phyloP scores from a whole-genome alignment of 805 yeast species.

The Maudiozyma pseudohumilis region DNA sequence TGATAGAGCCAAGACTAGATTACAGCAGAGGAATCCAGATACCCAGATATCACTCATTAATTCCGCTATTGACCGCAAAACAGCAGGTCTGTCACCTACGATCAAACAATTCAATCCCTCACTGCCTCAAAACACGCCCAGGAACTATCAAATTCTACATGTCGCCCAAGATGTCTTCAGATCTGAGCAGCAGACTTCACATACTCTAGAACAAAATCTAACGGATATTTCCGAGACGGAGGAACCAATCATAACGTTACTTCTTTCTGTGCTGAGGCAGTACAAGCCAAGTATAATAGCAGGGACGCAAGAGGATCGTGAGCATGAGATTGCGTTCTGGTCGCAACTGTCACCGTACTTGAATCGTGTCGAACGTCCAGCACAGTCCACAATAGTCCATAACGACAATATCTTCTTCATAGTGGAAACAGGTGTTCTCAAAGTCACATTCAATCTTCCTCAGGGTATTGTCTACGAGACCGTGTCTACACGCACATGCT shows the following conservation, averaged over 20 bases:
- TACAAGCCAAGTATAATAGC: constrained; percentile 23
- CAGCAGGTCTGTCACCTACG: not conserved
- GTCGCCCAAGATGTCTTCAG: constrained; percentile 31
- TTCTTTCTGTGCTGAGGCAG: constrained; percentile 22
- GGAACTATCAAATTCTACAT: constrained; percentile 32
- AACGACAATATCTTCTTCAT: constrained; percentile 37
- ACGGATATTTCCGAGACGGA: constrained; percentile 5
- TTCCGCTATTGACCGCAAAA: not conserved
- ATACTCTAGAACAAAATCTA: constrained; percentile 2
- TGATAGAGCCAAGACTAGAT: constrained; percentile 15
- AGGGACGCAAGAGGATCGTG: constrained; percentile 24
- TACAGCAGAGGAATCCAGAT: constrained; percentile 1
- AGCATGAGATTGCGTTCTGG: constrained; percentile 51
- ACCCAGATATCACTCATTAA: not conserved
- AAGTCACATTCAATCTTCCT: constrained; percentile 41
- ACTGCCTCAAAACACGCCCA: constrained; percentile 31
- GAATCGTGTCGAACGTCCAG: constrained; percentile 37
- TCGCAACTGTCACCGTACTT: constrained; percentile 47
- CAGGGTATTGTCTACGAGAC: constrained; percentile 35
- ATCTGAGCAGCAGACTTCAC: constrained; percentile 23
- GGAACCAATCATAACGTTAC: constrained; percentile 21
- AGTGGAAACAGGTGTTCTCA: constrained; percentile 48
- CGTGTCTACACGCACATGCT: constrained; percentile 46
- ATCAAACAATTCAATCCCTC: constrained; percentile 5
- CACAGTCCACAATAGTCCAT: constrained; percentile 36